phyloP scores from a whole-genome alignment of 2,329 filamentous ascomycete species.

The Penicillium sp. region DNA sequence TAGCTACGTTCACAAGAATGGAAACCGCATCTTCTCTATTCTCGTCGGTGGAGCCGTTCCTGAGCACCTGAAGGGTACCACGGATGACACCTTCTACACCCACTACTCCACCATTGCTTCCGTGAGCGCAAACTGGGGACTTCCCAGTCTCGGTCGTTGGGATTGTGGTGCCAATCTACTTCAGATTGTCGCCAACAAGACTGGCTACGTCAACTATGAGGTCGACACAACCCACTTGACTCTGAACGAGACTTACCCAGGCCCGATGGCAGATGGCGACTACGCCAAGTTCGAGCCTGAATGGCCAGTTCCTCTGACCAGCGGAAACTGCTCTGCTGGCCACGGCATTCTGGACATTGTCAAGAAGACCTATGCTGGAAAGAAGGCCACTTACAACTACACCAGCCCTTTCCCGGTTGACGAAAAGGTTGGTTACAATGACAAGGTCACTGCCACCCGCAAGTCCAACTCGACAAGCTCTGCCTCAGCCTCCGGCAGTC shows the following conservation, averaged over 20 bases:
- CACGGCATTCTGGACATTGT: conserved; percentile 38
- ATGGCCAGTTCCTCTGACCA: conserved; percentile 39
- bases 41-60: conserved; percentile 78
- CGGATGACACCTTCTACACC: conserved; percentile 71
- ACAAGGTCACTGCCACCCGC: conserved; percentile 34
- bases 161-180: conserved; percentile 75
- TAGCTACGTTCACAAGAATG: neutral
- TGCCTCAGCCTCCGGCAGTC: conserved; percentile 3
- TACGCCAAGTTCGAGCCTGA: conserved; percentile 29
- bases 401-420: conserved; percentile 33
- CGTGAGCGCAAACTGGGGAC: conserved; percentile 71
- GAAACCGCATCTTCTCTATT: conserved; percentile 72
- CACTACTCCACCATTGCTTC: conserved; percentile 74
- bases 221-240: conserved; percentile 49
- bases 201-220: conserved; percentile 56
- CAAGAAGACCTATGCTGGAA: conserved; percentile 33
- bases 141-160: conserved; percentile 71
- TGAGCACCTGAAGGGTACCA: conserved; percentile 64
- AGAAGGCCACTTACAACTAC: conserved; percentile 38
- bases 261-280: conserved; percentile 38
- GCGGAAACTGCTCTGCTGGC: conserved; percentile 39
- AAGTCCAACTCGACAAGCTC: conserved; percentile 20
- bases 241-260: conserved; percentile 61
- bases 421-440: conserved; percentile 22
- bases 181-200: conserved; percentile 62